Percentiles rank a stretch among this genome's conserved stretches.
Evolutionary conservation across 495 filamentous ascomycete species (phyloP).

Genomic region (Penicillium antarcticum): DNA sequence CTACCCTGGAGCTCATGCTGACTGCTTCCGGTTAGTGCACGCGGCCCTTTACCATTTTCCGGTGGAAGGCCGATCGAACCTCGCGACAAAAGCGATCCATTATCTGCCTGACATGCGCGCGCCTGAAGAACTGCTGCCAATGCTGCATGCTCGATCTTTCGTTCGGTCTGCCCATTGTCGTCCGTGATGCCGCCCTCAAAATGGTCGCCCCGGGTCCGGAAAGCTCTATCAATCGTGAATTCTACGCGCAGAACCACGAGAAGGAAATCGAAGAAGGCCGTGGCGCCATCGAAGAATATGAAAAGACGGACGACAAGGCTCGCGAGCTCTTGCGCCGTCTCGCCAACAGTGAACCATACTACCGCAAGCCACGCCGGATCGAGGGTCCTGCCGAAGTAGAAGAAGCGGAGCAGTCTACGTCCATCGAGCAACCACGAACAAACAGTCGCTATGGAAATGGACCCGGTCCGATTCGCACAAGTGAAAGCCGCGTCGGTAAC

Average conservation of each 20-base stretch:
- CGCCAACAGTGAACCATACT: conserved; percentile 91
- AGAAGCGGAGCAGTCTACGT: conserved; percentile 23
- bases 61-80: conserved; percentile 88
- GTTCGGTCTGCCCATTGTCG: conserved; percentile 88
- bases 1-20: conserved; percentile 4
- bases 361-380: conserved; percentile 73
- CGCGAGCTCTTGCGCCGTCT: conserved; percentile 80
- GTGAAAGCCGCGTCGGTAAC: conserved; percentile 42
- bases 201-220: conserved; percentile 91
- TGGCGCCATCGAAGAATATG: conserved; percentile 79
- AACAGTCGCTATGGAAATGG: conserved; percentile 45
- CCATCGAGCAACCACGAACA: conserved; percentile 26
- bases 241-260: conserved; percentile 96
- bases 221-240: conserved; percentile 91
- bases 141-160: conserved; percentile 97
- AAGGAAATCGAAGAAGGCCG: conserved; percentile 89
- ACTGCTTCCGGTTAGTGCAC: conserved; percentile 57
- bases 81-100: conserved; percentile 82
- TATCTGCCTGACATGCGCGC: conserved; percentile 93
- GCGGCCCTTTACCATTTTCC: conserved; percentile 91
- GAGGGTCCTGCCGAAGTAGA: conserved; percentile 47
- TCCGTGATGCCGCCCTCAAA: conserved; percentile 95
- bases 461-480: conserved; percentile 64
- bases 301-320: conserved; percentile 96
- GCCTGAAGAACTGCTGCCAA: conserved; percentile 96